Evolutionary conservation across 169 alveolate genomes (phyloP).

Genomic region (Plasmodium inui): DNA sequence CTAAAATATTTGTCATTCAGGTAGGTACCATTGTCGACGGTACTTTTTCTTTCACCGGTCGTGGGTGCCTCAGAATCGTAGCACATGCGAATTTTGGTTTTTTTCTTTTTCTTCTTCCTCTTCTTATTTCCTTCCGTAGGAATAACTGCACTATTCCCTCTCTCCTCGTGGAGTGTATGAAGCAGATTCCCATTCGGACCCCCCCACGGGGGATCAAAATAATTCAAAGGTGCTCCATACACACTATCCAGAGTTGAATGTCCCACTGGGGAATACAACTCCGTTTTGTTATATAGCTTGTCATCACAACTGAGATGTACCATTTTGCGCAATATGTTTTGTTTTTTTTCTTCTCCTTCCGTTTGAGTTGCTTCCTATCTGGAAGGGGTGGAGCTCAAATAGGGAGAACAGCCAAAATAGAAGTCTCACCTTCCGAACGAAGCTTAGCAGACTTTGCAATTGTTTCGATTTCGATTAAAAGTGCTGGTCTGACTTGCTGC

Average conservation of each 20-base stretch:
- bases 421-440: neutral
- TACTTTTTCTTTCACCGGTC: neutral
- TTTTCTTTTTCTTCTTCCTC: neutral
- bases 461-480: neutral
- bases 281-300: neutral
- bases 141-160: neutral
- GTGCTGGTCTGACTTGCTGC: neutral
- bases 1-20: neutral
- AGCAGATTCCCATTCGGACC: neutral
- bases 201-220: neutral
- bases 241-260: neutral
- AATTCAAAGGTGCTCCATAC: neutral
- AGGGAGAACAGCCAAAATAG: neutral
- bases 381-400: neutral
- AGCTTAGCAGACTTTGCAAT: neutral
- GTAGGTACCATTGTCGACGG: neutral
- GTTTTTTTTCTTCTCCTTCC: neutral
- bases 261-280: constrained; percentile 1
- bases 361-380: neutral
- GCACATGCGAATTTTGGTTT: neutral
- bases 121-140: neutral
- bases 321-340: neutral
- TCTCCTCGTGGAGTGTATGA: neutral
- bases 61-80: neutral
- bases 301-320: neutral